phyloP scores from a whole-genome alignment of 78 protist genomes.

The Anaeramoeba flamelloides region DNA sequence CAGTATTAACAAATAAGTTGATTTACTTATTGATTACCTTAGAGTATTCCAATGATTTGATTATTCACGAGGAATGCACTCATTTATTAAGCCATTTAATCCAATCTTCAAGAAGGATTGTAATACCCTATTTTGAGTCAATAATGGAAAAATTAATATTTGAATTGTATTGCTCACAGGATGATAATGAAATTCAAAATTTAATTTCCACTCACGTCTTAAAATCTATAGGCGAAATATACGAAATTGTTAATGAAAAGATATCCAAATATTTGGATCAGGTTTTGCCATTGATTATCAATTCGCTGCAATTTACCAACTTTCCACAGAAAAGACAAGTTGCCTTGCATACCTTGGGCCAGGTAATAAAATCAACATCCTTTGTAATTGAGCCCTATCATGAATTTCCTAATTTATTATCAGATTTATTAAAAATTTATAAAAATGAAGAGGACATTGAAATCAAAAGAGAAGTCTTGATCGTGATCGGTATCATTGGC shows the following conservation, averaged over 20 bases:
- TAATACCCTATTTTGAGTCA: not conserved
- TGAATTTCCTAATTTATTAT: not conserved
- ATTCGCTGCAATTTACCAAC: not conserved
- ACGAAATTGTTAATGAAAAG: not conserved
- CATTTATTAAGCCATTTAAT: not conserved
- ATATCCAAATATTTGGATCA: not conserved
- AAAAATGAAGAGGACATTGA: not conserved
- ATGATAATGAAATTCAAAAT: not conserved
- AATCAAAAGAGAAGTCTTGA: not conserved
- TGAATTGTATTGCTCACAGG: not conserved
- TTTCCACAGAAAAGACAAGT: not conserved
- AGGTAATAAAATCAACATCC: not conserved
- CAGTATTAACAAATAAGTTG: no score
- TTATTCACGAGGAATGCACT: not conserved
- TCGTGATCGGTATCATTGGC: not conserved
- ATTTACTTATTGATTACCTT: no score
- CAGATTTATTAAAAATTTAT: not conserved
- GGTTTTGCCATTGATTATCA: not conserved
- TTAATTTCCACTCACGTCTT: not conserved
- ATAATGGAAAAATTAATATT: not conserved
- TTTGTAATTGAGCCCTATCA: not conserved
- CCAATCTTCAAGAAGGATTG: not conserved
- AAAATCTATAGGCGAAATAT: not conserved
- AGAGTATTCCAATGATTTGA: no score
- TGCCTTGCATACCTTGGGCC: not conserved